Base-by-base conservation (phyloP, 2,329 filamentous ascomycete species). In the Ophiocordyceps camponoti-leonardi region DNA sequence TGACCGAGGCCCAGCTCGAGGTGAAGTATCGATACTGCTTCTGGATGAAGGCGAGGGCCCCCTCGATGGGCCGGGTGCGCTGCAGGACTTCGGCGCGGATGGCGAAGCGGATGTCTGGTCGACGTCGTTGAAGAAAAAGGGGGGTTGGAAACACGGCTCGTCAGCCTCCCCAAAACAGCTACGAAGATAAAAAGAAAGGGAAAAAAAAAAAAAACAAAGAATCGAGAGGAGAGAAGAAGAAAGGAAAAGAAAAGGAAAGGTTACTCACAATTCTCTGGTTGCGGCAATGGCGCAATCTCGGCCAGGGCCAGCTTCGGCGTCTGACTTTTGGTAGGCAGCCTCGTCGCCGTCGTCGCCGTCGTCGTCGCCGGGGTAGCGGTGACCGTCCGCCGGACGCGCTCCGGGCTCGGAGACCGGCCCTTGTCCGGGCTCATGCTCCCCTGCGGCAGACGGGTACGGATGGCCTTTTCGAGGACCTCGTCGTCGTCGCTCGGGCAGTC, bases 21-120 rank as follows among this genome's bases (percentile, higher is more conserved):
- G 81, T 86, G 42, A 83, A 64, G 45, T 69, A 62, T 46, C 71
- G 66, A 51, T 83, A 71, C 49, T 71, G 74, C 48, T 65, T 68
- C 51, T 76, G 77, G 48, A 86, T 53, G 49, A 78, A 81, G 45
- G 68, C 71, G 52, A 88, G 71, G 41, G 75, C 72, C 18, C 82
- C 73, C 56, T 93, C 85, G 53, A 94, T 83, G 14, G 85, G 86
- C 56, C 90, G 86, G 42, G 81, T 85, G 46, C 83, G 78, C 57
- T 94, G 87, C 56, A 90, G 84, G 28, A 93, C 83, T 67, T 94
- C 87, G 49, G 87, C 84, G 54, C 84, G 79, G 49, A 94, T 73
- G 44, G 85, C 83, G 63, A 95, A 88, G 51, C 87, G 84, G 55
- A 94, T 85, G 64, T 90, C 86, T 92, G 61, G 16, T 40, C 6